Conservation (phyloP, 1,284 basidiomycete species). For the Salmacisia buchloeana region DNA sequence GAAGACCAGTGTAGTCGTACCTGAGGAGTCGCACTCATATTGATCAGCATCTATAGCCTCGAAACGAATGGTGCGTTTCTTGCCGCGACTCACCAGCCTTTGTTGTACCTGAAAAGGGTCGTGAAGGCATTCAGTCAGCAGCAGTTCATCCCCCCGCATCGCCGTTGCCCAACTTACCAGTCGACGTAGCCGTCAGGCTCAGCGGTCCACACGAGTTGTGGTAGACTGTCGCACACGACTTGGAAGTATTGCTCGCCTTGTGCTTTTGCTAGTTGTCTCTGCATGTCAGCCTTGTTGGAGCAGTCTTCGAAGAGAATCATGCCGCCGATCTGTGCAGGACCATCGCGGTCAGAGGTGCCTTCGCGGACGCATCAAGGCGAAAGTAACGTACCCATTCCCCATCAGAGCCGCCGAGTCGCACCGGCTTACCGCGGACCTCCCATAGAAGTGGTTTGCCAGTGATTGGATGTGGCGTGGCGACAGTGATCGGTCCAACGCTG, state of each 20-base stretch:
- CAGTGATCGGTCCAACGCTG: not conserved
- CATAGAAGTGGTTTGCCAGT: not conserved
- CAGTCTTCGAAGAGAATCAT: slow-evolving; percentile 31
- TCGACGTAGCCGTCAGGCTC: slow-evolving; percentile 44
- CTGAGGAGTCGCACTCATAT: too few relatives aligned
- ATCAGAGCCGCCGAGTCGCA: not conserved
- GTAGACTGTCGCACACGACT: slow-evolving; percentile 39
- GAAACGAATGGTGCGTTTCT: too few relatives aligned
- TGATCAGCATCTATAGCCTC: too few relatives aligned
- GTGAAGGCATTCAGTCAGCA: not conserved
- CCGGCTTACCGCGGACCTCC: not conserved
- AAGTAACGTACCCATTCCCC: slow-evolving; percentile 4
- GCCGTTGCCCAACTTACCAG: slow-evolving; percentile 15
- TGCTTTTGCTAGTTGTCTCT: not conserved
- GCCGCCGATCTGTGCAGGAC: slow-evolving; percentile 35
- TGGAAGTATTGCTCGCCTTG: slow-evolving; percentile 33
- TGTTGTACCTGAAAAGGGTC: slow-evolving; percentile 3
- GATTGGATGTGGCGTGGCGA: not conserved
- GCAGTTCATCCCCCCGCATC: not conserved
- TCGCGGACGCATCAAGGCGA: too few relatives aligned
- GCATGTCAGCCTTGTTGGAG: slow-evolving; percentile 25
- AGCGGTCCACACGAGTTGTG: slow-evolving; percentile 50
- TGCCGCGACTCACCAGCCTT: not conserved
- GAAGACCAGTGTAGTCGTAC: not conserved
- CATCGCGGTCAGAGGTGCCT: too few relatives aligned